Evolutionary conservation across 1,284 basidiomycete species (phyloP).

Genomic region (Vanrija pseudolonga): DNA sequence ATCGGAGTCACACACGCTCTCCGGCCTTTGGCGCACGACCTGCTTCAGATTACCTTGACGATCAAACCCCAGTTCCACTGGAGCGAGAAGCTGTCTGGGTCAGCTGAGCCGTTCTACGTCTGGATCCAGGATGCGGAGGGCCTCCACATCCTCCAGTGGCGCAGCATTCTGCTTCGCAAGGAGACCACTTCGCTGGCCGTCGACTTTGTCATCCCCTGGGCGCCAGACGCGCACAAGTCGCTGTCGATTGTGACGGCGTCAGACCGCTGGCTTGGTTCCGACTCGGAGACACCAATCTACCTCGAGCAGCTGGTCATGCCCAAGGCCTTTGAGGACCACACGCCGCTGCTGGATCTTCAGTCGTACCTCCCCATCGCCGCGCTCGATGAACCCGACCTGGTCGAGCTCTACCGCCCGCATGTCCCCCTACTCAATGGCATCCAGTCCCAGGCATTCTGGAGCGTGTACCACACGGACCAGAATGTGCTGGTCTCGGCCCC

Average conservation of each 20-base stretch:
- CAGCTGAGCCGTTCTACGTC: constrained; percentile 84
- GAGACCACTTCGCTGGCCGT: constrained; percentile 60
- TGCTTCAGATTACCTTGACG: constrained; percentile 71
- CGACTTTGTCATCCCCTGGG: constrained; percentile 78
- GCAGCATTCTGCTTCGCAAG: constrained; percentile 67
- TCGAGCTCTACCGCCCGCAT: constrained; percentile 53
- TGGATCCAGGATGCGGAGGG: constrained; percentile 90
- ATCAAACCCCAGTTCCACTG: constrained; percentile 76
- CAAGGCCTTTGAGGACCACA: constrained; percentile 59
- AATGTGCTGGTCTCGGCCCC: constrained; percentile 82
- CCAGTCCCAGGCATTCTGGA: constrained; percentile 89
- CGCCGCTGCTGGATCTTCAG: constrained; percentile 72
- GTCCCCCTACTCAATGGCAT: constrained; percentile 70
- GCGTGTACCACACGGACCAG: constrained; percentile 63
- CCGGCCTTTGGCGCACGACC: constrained; percentile 75
- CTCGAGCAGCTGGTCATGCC: constrained; percentile 78
- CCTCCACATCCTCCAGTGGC: constrained; percentile 74
- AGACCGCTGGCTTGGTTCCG: constrained; percentile 91
- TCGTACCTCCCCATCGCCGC: constrained; percentile 66
- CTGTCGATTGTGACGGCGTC: constrained; percentile 84
- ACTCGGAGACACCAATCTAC: constrained; percentile 65
- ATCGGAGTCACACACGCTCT: constrained; percentile 66
- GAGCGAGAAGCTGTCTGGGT: constrained; percentile 72
- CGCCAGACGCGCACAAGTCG: constrained; percentile 58
- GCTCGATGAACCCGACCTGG: constrained; percentile 55